Evolutionary conservation across 805 yeast genomes (phyloP), one percentile per base, ranked within the genome.

Genomic region (Suhomyces kilbournensis): DNA sequence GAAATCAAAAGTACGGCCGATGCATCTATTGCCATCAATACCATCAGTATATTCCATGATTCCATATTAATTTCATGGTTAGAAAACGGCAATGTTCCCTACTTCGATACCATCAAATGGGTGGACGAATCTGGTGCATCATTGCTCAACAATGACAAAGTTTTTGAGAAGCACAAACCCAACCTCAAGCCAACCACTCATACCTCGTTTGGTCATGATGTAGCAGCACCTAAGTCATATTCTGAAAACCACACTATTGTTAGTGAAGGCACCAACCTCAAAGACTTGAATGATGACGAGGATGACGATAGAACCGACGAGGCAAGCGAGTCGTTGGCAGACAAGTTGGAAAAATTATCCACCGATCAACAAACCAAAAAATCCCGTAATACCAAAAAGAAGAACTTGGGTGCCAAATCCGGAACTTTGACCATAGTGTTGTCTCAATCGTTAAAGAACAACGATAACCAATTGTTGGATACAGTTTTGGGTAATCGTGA

Each of bases 401-500:
- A 80, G 55, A 78, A 77, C 51, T 61, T 62, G 34, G 62, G 60
- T 9, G 81, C 84, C 19, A 96, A 94, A 48, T 66, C 75, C 12
- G 66, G 69, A 0, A 83, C 97, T 1, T 80, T 92, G 54, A 83
- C 97, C 1, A 84, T 88, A 1, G 82, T 94, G n/a, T 76, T 94
- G 44, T 77, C 92, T 12, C 99, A 94, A 72, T 93, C 99, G 0
- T 77, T 94, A 56, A 85, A 83, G 61, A 85, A 96, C 19, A 89
- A 88, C 62, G 99, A 94, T 66, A 91, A 85, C 61, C 74, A 94
- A 8, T 75, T 94, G 52, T 76, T 94, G 56, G 98, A 94, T 67
- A 83, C 90, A 2, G 96, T 96, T 10, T 76, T 94, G 56, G 69
- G 70, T 53, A 80, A 80, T 59, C 73, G 76, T 46, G 85, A 82